A percentile compares a stretch with the other conserved stretches of the same genome.
These are phyloP conservation scores for Leishmania amazonensis DNA, from an alignment of 208 protist species.

Conservation along the genomic window DNA sequence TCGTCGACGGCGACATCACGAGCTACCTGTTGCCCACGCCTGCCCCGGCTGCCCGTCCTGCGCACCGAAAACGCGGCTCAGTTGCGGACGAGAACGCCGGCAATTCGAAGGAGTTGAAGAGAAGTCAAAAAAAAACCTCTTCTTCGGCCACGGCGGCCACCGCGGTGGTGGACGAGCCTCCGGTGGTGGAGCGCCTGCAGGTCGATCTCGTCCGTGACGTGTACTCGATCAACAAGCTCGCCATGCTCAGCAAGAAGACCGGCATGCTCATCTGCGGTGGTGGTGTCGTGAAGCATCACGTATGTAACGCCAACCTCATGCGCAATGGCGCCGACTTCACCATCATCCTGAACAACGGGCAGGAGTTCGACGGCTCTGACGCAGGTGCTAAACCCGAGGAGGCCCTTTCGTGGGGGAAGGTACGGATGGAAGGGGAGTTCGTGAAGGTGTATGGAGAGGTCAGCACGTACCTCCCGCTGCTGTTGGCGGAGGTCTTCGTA, in stretches of 20 bases:
- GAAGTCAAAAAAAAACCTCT: neutral
- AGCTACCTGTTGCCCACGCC: constrained; percentile 40
- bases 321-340: constrained; percentile 99
- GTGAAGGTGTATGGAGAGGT: constrained; percentile 99
- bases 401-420: constrained; percentile 99
- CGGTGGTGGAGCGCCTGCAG: constrained; percentile 19
- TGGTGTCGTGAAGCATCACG: constrained; percentile 99
- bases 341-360: constrained; percentile 98
- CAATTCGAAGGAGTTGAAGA: neutral
- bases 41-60: neutral
- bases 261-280: constrained; percentile 99
- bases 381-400: constrained; percentile 98
- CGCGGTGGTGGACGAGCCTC: neutral
- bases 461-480: constrained; percentile 96
- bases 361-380: constrained; percentile 99
- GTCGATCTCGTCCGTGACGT: constrained; percentile 96
- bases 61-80: neutral
- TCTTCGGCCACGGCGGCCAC: neutral
- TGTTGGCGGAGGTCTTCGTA: constrained; percentile 96
- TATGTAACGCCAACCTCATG: constrained; percentile 99
- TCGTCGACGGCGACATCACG: constrained; percentile 81
- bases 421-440: constrained; percentile 91
- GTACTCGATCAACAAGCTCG: constrained; percentile 95
- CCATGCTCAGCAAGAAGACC: constrained; percentile 93
- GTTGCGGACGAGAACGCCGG: constrained; percentile 1